Percentiles rank a stretch among this genome's conserved stretches.
Conservation (phyloP, 2,329 filamentous ascomycete genomes). For the Aspergillus sp. region DNA sequence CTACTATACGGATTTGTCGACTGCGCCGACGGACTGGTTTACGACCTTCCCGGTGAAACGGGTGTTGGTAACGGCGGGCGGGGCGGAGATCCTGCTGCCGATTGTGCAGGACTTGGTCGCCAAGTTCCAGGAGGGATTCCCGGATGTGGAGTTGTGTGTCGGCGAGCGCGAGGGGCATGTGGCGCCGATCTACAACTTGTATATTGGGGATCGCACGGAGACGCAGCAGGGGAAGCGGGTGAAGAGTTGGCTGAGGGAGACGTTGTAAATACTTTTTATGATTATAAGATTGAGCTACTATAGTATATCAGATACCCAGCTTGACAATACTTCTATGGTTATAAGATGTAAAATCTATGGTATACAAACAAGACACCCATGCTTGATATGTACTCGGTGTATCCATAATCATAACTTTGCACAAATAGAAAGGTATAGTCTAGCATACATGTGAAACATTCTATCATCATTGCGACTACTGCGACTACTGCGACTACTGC, state of each 20-base stretch:
- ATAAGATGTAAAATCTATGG: no score
- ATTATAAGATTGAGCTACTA: no score
- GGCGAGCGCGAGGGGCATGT: conserved; percentile 41
- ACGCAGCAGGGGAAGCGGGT: conserved; percentile 40
- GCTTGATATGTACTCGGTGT: no score
- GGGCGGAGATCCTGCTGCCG: conserved; percentile 56
- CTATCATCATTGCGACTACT: background rate
- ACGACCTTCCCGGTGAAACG: conserved; percentile 46
- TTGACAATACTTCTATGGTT: no score
- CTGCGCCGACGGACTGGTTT: conserved; percentile 55
- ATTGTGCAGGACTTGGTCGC: conserved; percentile 51
- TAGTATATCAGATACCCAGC: no score
- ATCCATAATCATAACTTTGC: no score
- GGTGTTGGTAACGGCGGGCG: conserved; percentile 54
- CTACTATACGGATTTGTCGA: conserved; percentile 53
- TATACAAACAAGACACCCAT: no score
- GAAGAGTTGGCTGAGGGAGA: conserved; percentile 32
- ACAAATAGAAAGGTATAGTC: no score
- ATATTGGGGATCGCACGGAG: conserved; percentile 33
- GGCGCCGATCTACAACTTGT: conserved; percentile 40
- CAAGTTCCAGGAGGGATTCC: conserved; percentile 41
- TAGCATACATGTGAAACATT: no score
- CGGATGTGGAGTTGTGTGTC: conserved; percentile 33
- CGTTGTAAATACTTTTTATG: no score
- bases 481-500: conserved; percentile 9